Conservation (phyloP, 345 rosid species). For the Euclidium syriacum region DNA sequence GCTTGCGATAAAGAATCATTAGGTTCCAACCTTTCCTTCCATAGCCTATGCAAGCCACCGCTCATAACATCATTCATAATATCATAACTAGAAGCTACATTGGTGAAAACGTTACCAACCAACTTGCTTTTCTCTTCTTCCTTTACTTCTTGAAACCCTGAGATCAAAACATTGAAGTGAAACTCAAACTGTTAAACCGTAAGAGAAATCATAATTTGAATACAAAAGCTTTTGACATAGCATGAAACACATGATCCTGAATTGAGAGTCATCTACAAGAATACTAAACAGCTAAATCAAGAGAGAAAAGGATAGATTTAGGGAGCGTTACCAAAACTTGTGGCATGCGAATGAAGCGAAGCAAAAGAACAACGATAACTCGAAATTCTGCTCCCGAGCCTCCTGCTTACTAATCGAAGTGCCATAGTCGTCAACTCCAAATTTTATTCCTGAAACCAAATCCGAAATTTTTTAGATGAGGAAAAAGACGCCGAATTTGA, state of each 20-base stretch:
- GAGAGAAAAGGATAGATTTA: neutral
- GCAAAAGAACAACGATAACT: constrained; percentile 30
- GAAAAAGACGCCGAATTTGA: neutral
- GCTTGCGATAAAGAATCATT: neutral
- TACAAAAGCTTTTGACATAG: neutral
- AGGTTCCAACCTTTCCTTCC: constrained; percentile 81
- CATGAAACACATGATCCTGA: neutral
- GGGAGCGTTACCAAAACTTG: constrained; percentile 70
- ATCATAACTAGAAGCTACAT: constrained; percentile 88
- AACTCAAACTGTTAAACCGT: neutral
- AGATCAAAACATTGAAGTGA: neutral
- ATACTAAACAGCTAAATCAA: neutral
- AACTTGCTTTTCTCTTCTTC: constrained; percentile 84
- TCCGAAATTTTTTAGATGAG: neutral
- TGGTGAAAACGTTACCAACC: constrained; percentile 86
- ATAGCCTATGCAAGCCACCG: constrained; percentile 80
- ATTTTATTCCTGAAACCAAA: constrained; percentile 4
- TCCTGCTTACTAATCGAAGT: constrained; percentile 31
- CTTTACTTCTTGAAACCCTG: constrained; percentile 82
- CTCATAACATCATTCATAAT: constrained; percentile 98
- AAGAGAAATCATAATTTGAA: neutral
- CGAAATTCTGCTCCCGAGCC: constrained; percentile 28
- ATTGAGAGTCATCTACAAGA: neutral
- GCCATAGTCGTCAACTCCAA: constrained; percentile 31
- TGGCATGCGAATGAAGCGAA: constrained; percentile 83